Percentiles rank a stretch among this genome's conserved stretches.
phyloP scores from a whole-genome alignment of 108 stramenopile species.

The Parmales sp. region DNA sequence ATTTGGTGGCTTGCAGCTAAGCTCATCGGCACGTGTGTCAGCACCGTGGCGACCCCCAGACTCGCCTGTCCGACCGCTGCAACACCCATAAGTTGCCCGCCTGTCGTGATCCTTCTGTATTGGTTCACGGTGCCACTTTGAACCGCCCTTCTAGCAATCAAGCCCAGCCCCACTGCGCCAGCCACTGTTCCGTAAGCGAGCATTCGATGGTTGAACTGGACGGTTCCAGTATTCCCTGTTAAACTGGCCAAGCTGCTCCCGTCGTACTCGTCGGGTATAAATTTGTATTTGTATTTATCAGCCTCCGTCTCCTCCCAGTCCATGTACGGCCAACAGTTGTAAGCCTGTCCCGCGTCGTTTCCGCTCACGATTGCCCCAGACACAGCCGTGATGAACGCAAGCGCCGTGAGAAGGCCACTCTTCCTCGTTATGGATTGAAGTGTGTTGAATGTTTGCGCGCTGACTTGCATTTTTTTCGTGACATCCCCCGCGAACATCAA shows the following conservation, averaged over 20 bases:
- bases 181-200: constrained; percentile 67
- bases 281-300: too few species aligned
- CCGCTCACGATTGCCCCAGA: constrained; percentile 95
- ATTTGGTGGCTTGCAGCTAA: constrained; percentile 93
- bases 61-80: constrained; percentile 70
- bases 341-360: constrained; percentile 88
- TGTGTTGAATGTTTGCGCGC: too few species aligned
- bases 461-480: too few species aligned
- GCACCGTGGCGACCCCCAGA: constrained; percentile 86
- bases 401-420: constrained; percentile 34
- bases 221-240: constrained; percentile 86
- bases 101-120: constrained; percentile 30
- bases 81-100: constrained; percentile 60
- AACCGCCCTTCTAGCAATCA: constrained; percentile 15
- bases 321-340: constrained; percentile 92
- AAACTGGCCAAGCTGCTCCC: too few species aligned
- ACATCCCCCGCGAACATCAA: constrained; percentile 27
- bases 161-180: constrained; percentile 49
- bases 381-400: constrained; percentile 69
- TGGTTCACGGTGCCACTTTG: neutral
- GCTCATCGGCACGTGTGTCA: constrained; percentile 83
- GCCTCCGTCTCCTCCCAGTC: too few species aligned
- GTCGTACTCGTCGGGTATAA: constrained; percentile 59
- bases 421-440: constrained; percentile 9
- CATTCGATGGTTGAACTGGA: constrained; percentile 94